A percentile compares a stretch with the other conserved stretches of the same genome.
These are phyloP conservation scores for Ceratobasidium theobromae DNA, from an alignment of 1,284 basidiomycete species.

Conservation along the genomic window DNA sequence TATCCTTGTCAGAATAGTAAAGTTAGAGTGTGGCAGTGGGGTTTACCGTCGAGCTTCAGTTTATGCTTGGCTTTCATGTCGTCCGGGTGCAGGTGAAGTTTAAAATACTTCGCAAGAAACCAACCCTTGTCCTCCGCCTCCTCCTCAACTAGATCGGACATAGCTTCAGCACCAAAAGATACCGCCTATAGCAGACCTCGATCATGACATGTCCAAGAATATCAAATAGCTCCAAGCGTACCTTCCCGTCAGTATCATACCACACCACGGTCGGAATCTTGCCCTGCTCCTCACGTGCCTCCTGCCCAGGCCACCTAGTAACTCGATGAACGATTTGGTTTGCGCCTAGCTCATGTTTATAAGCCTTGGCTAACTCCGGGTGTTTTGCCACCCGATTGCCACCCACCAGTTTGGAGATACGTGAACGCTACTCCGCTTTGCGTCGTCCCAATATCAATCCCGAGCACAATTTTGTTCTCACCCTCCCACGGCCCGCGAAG, in stretches of 20 bases:
- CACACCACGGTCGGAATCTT: slow-evolving; percentile 31
- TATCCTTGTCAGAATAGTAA: neutral
- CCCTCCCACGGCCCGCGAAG: slow-evolving; percentile 24
- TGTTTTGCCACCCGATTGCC: no score
- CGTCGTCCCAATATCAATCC: slow-evolving; percentile 33
- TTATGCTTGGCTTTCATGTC: slow-evolving; percentile 14
- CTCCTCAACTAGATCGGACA: neutral
- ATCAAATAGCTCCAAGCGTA: neutral
- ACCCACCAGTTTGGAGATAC: slow-evolving; percentile 2
- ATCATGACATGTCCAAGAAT: neutral
- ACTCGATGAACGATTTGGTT: slow-evolving; percentile 13
- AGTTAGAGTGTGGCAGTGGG: neutral
- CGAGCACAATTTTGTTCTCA: slow-evolving; percentile 29
- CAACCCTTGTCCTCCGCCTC: slow-evolving; percentile 25
- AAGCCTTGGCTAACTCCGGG: no score
- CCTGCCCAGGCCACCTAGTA: slow-evolving; percentile 31
- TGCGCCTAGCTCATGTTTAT: neutral
- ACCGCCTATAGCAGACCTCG: neutral
- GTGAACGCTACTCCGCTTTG: slow-evolving; percentile 29
- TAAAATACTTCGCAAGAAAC: slow-evolving; percentile 31
- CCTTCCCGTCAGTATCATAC: slow-evolving; percentile 25
- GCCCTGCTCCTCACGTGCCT: neutral
- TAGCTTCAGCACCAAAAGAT: slow-evolving; percentile 29
- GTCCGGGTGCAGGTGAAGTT: slow-evolving; percentile 29
- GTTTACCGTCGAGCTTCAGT: neutral